phyloP scores from a whole-genome alignment of 306 rosid species.

The Prunus salicina region DNA sequence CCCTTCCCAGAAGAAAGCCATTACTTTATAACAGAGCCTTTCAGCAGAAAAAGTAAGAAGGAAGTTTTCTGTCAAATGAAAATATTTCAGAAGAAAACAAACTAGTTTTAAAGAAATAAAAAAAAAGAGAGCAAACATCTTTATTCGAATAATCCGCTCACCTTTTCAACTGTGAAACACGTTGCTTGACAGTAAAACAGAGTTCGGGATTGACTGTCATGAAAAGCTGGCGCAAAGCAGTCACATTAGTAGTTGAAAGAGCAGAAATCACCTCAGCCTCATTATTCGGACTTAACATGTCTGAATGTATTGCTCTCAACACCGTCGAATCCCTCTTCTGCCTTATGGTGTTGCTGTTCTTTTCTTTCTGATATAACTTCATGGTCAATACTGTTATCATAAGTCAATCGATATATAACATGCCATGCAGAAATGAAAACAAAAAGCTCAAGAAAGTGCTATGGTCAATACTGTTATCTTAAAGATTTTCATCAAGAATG shows the following conservation, averaged over 20 bases:
- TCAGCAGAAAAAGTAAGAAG: too few species aligned
- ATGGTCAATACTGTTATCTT: background rate
- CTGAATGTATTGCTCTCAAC: conserved; percentile 7
- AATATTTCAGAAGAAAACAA: too few species aligned
- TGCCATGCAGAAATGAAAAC: background rate
- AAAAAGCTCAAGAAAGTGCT: background rate
- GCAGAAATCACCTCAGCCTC: conserved; percentile 19
- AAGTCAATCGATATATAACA: too few species aligned
- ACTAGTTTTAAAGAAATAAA: background rate
- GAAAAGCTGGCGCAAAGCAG: conserved; percentile 51
- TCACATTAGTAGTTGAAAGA: conserved; percentile 11
- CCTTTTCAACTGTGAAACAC: conserved; percentile 54
- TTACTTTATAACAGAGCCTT: too few species aligned
- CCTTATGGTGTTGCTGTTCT: conserved; percentile 17
- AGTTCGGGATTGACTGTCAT: conserved; percentile 59
- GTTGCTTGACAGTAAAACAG: conserved; percentile 54
- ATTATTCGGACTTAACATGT: background rate
- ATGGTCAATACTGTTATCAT: conserved; percentile 26
- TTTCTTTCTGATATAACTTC: too few species aligned
- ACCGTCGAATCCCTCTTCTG: conserved; percentile 27
- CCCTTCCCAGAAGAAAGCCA: too few species aligned
- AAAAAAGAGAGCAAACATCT: too few species aligned
- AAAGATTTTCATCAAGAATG: conserved; percentile 35
- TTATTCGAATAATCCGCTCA: conserved; percentile 8
- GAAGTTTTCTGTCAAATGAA: too few species aligned